Conservation (phyloP, 768 basidiomycete genomes). For the Udeniomyces megalosporus region DNA sequence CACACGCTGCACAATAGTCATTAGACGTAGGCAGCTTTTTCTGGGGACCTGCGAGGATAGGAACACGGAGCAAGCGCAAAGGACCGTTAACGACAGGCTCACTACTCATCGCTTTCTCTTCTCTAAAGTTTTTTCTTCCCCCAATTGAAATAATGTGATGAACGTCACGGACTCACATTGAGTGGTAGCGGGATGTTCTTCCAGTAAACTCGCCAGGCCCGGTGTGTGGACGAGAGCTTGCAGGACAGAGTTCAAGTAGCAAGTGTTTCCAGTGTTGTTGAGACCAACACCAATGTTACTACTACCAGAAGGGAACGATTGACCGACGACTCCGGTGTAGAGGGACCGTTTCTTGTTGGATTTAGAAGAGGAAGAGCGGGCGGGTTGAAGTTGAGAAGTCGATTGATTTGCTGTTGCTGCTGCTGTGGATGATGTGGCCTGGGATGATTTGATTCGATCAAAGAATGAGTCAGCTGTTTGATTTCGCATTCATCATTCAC, state of each 20-base stretch:
- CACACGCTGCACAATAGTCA: conserved; percentile 67
- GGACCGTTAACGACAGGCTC: too few relatives aligned
- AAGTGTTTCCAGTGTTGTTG: conserved; percentile 79
- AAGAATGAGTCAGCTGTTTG: not conserved
- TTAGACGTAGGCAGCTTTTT: conserved; percentile 7
- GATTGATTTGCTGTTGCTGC: too few relatives aligned
- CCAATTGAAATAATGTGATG: not conserved
- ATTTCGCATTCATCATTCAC: too few relatives aligned
- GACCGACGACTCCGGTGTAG: not conserved
- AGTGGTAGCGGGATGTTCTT: conserved; percentile 31
- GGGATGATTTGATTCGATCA: not conserved
- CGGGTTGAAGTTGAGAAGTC: too few relatives aligned
- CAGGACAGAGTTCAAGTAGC: conserved; percentile 85
- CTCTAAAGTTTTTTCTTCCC: not conserved
- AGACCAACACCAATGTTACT: conserved; percentile 37
- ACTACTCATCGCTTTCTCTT: not conserved
- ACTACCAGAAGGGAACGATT: not conserved
- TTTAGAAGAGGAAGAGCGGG: not conserved
- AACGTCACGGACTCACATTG: conserved; percentile 46
- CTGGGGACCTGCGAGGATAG: not conserved
- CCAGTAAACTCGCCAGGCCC: conserved; percentile 53
- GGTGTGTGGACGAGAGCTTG: conserved; percentile 89
- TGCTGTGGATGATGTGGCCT: not conserved
- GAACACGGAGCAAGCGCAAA: not conserved
- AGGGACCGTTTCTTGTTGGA: not conserved